Evolutionary conservation across 768 basidiomycete genomes (phyloP).

Genomic region (Rhodotorula kratochvilovae): DNA sequence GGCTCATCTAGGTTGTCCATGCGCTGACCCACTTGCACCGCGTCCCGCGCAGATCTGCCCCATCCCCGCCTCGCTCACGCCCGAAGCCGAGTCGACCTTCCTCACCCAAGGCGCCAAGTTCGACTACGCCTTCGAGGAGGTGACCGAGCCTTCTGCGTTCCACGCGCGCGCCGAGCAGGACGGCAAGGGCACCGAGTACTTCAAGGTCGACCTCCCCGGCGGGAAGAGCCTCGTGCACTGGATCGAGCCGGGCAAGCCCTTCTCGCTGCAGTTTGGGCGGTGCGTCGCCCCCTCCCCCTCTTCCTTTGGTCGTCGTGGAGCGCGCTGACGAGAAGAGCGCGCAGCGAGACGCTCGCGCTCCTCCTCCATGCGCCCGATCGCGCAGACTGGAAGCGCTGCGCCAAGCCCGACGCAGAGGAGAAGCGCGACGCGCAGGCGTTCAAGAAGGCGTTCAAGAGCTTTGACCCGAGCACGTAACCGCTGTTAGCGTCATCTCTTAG

Average conservation of each 20-base stretch:
- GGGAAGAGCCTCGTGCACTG: slow-evolving; percentile 81
- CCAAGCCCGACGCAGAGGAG: slow-evolving; percentile 77
- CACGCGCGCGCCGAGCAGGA: slow-evolving; percentile 43
- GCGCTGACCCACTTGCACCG: not conserved
- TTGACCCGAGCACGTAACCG: slow-evolving; percentile 23
- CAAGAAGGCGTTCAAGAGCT: slow-evolving; percentile 64
- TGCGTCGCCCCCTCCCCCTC: slow-evolving; percentile 49
- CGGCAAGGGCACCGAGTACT: slow-evolving; percentile 60
- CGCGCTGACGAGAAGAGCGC: not conserved
- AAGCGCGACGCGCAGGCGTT: slow-evolving; percentile 75
- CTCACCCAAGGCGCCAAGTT: slow-evolving; percentile 60
- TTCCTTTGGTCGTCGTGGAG: not conserved
- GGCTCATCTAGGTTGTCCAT: no score
- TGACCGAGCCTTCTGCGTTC: slow-evolving; percentile 60
- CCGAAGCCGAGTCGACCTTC: slow-evolving; percentile 68
- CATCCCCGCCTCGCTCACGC: slow-evolving; percentile 61
- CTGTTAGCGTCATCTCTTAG: no score
- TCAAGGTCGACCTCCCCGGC: slow-evolving; percentile 82
- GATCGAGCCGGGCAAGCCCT: slow-evolving; percentile 69
- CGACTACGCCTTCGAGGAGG: slow-evolving; percentile 70
- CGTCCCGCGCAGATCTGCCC: slow-evolving; percentile 55
- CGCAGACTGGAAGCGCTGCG: slow-evolving; percentile 87
- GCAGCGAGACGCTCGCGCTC: slow-evolving; percentile 72
- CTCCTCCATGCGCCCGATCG: slow-evolving; percentile 72
- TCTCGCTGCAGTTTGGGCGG: slow-evolving; percentile 92